Conservation (phyloP, 192 early-diverging fungal genomes). For the Entomortierella chlamydospora region DNA sequence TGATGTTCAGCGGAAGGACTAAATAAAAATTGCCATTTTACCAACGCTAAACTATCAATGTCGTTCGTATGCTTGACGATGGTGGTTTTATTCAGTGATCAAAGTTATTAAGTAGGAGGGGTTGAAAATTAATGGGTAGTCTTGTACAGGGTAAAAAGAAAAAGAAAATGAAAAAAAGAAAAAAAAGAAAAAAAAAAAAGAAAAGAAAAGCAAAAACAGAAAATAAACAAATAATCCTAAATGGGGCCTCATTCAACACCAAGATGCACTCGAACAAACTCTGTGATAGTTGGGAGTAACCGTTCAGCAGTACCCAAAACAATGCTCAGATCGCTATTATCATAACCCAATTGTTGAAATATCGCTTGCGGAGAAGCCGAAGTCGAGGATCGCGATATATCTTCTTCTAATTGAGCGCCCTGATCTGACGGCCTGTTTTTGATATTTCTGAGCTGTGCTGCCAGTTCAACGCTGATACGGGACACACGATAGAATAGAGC, state of each 20-base stretch:
- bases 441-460: conserved; percentile 8
- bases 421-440: conserved; percentile 3
- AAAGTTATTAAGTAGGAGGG: not conserved
- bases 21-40: too few relatives aligned
- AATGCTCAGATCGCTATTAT: conserved; percentile 56
- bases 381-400: not conserved
- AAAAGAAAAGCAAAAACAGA: conserved; percentile 5
- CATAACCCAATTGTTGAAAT: conserved; percentile 43
- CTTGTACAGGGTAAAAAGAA: too few relatives aligned
- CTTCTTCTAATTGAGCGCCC: conserved; percentile 7
- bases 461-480: conserved; percentile 25
- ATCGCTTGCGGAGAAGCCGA: conserved; percentile 14
- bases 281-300: conserved; percentile 57
- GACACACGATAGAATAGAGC: too few relatives aligned
- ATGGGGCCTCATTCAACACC: conserved; percentile 23
- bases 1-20: not conserved
- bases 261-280: conserved; percentile 51
- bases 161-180: too few relatives aligned
- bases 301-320: conserved; percentile 62
- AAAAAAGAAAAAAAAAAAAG: not conserved
- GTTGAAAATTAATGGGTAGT: not conserved
- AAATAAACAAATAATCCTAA: not conserved
- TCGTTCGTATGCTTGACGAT: too few relatives aligned
- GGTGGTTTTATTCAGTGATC: too few relatives aligned
- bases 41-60: not conserved